Percentiles rank a stretch among this genome's conserved stretches.
These are phyloP conservation scores for Hibiscus trionum DNA, from an alignment of 345 rosid species.

Conservation along the genomic window DNA sequence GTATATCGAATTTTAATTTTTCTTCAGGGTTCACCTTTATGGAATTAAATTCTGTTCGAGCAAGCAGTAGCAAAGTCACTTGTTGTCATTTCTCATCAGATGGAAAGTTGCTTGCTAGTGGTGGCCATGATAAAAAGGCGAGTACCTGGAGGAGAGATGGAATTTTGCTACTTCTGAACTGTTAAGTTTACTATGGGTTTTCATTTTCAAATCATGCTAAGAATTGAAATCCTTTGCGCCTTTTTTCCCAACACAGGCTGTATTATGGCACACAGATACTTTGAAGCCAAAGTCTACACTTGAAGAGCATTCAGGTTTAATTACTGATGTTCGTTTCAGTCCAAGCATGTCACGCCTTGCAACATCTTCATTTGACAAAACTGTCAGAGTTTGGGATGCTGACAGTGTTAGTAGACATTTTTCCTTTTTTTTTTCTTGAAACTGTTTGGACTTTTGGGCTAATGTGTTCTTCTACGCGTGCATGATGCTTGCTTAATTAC, in stretches of 20 bases:
- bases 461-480: background rate
- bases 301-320: slow-evolving; percentile 71
- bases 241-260: slow-evolving; percentile 48
- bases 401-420: slow-evolving; percentile 56
- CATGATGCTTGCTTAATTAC: background rate
- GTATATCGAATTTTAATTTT: slow-evolving; percentile 6
- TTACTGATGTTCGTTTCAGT: slow-evolving; percentile 94
- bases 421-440: background rate
- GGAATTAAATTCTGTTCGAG: slow-evolving; percentile 62
- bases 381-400: slow-evolving; percentile 98
- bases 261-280: slow-evolving; percentile 69
- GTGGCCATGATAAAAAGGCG: slow-evolving; percentile 97
- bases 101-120: slow-evolving; percentile 92
- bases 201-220: background rate
- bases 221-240: slow-evolving; percentile 1
- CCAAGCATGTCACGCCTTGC: slow-evolving; percentile 86
- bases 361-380: slow-evolving; percentile 92
- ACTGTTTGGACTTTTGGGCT: background rate
- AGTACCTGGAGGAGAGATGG: slow-evolving; percentile 11
- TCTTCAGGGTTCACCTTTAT: slow-evolving; percentile 62
- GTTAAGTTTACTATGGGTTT: background rate
- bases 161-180: background rate
- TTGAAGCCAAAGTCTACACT: slow-evolving; percentile 67
- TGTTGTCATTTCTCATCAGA: slow-evolving; percentile 96
- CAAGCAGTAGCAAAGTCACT: slow-evolving; percentile 69